These are phyloP conservation scores for Entamoeba invadens DNA, from an alignment of 208 protist species.

Conservation along the genomic window DNA sequence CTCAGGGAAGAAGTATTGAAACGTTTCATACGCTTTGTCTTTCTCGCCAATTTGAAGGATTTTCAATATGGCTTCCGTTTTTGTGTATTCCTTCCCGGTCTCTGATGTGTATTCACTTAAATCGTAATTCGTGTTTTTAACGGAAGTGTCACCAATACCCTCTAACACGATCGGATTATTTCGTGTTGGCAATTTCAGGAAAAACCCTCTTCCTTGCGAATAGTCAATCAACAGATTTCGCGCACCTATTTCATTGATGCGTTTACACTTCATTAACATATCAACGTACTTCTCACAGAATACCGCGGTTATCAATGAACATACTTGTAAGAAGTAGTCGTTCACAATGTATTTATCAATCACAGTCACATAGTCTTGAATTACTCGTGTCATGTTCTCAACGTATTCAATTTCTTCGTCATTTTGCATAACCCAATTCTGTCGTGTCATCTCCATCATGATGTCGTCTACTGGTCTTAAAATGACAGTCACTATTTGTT, in stretches of 20 bases:
- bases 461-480: not conserved
- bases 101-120: not conserved
- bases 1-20: not conserved
- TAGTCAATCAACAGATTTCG: not conserved
- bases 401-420: not conserved
- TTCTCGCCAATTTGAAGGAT: not conserved
- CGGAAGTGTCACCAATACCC: not conserved
- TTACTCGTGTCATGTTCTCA: not conserved
- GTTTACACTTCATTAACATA: not conserved
- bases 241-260: not conserved
- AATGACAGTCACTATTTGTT: not conserved
- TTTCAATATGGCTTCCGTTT: not conserved
- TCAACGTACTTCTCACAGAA: not conserved
- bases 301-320: not conserved
- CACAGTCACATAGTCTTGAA: not conserved
- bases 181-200: not conserved
- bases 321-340: not conserved
- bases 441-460: not conserved
- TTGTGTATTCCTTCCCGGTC: not conserved
- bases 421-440: not conserved
- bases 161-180: not conserved
- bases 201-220: not conserved
- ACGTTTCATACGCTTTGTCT: not conserved
- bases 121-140: not conserved
- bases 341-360: not conserved